These are phyloP conservation scores for Apiospora marii DNA, from an alignment of 2,329 filamentous ascomycete species.

Conservation along the genomic window DNA sequence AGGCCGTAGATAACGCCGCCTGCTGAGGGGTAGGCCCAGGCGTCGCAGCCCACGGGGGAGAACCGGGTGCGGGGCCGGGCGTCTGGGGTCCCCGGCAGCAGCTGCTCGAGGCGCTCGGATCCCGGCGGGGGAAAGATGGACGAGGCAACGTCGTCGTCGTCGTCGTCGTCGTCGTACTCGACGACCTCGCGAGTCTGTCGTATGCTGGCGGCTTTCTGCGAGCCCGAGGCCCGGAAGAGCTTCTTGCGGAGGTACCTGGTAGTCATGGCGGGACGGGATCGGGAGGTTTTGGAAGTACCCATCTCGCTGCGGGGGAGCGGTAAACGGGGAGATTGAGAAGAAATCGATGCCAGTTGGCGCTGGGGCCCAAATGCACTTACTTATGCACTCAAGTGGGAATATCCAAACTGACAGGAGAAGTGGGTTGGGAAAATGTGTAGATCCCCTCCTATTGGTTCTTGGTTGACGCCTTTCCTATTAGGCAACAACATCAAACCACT, in stretches of 20 bases:
- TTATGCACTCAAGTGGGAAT: background rate
- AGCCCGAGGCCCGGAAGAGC: background rate
- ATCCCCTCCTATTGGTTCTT: background rate
- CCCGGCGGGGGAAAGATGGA: too few species aligned
- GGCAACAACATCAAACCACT: background rate
- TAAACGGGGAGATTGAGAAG: background rate
- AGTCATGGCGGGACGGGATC: background rate
- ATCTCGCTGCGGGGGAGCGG: background rate
- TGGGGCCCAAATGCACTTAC: background rate
- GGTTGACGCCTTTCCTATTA: background rate
- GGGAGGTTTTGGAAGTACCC: background rate
- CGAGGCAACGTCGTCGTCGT: background rate
- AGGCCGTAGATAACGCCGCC: constrained; percentile 14
- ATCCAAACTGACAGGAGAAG: background rate
- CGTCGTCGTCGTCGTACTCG: background rate
- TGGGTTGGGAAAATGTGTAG: background rate
- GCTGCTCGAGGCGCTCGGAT: too few species aligned
- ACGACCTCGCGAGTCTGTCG: background rate
- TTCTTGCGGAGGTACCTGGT: background rate
- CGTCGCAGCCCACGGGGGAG: background rate
- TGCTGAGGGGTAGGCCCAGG: background rate
- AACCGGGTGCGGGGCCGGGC: constrained; percentile 5
- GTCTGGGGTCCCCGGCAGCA: background rate
- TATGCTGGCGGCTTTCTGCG: background rate
- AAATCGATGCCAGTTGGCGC: background rate